Conservation (phyloP, 306 rosid species). For the Morella rubra region DNA sequence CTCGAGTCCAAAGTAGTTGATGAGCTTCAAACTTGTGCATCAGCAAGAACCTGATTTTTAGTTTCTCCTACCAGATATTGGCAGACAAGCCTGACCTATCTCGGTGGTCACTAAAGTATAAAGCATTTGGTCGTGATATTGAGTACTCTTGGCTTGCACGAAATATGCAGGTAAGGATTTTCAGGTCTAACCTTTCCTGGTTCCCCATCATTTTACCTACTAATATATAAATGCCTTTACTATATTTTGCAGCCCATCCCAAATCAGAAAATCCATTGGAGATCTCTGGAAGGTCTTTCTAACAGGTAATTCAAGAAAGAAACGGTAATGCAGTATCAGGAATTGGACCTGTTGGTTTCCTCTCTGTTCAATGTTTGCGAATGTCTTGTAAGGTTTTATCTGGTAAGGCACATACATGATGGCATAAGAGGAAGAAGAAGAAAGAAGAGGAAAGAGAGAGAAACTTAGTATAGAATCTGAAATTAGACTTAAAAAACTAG, state of each 20-base stretch:
- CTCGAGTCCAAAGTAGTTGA: background rate
- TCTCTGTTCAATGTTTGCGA: slow-evolving; percentile 13
- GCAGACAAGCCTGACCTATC: slow-evolving; percentile 87
- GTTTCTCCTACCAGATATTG: slow-evolving; percentile 52
- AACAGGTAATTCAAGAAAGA: slow-evolving; percentile 58
- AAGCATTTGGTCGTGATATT: slow-evolving; percentile 80
- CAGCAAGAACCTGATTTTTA: slow-evolving; percentile 8
- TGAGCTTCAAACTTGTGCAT: background rate
- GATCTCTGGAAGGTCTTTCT: slow-evolving; percentile 92
- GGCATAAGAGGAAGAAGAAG: background rate
- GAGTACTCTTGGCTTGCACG: slow-evolving; percentile 95
- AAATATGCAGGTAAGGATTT: slow-evolving; percentile 83
- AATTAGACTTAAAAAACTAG: background rate
- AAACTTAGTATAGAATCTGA: background rate
- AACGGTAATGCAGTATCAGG: slow-evolving; percentile 1
- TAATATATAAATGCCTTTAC: slow-evolving; percentile 2
- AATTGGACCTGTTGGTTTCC: slow-evolving; percentile 16
- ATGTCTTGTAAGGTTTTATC: background rate
- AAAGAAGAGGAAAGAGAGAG: background rate
- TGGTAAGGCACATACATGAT: slow-evolving; percentile 10
- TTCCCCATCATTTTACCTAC: slow-evolving; percentile 1
- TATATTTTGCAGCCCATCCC: slow-evolving; percentile 74
- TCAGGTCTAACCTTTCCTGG: slow-evolving; percentile 14
- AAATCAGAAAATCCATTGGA: slow-evolving; percentile 96
- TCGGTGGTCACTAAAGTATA: slow-evolving; percentile 88